Conservation (phyloP, 1,284 basidiomycete species). For the Trametes pubescens region DNA sequence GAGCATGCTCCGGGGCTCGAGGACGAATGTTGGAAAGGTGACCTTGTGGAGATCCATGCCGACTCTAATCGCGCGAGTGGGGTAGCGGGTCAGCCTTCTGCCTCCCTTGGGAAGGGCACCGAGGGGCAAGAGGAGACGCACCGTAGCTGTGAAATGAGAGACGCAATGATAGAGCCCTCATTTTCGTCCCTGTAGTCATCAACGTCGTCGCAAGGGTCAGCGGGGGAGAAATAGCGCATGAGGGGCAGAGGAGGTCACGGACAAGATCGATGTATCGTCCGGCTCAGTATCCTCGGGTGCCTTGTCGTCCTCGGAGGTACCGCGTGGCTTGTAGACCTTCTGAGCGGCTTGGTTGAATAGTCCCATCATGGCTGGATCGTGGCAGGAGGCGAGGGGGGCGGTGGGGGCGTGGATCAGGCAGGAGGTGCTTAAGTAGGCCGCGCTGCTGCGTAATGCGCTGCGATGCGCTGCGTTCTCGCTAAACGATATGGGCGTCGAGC, state of each 20-base stretch:
- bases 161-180: constrained; percentile 82
- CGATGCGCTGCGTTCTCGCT: not conserved
- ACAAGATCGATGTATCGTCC: constrained; percentile 87
- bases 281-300: constrained; percentile 80
- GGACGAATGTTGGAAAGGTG: constrained; percentile 93
- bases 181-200: constrained; percentile 68
- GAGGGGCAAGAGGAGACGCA: constrained; percentile 39
- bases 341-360: constrained; percentile 72
- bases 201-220: constrained; percentile 34
- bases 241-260: constrained; percentile 48
- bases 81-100: not conserved
- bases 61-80: constrained; percentile 56
- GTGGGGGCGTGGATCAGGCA: constrained; percentile 33
- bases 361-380: constrained; percentile 69
- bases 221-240: constrained; percentile 39
- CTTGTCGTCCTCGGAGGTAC: constrained; percentile 68
- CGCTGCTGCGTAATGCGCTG: constrained; percentile 32
- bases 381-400: constrained; percentile 29
- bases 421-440: constrained; percentile 7
- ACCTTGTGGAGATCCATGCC: constrained; percentile 97
- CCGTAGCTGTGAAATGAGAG: constrained; percentile 88
- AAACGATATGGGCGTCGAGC: not conserved
- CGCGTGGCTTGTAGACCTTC: constrained; percentile 63
- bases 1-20: constrained; percentile 93
- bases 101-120: not conserved